Evolutionary conservation across 768 basidiomycete genomes (phyloP).

Genomic region (Mycena metata): DNA sequence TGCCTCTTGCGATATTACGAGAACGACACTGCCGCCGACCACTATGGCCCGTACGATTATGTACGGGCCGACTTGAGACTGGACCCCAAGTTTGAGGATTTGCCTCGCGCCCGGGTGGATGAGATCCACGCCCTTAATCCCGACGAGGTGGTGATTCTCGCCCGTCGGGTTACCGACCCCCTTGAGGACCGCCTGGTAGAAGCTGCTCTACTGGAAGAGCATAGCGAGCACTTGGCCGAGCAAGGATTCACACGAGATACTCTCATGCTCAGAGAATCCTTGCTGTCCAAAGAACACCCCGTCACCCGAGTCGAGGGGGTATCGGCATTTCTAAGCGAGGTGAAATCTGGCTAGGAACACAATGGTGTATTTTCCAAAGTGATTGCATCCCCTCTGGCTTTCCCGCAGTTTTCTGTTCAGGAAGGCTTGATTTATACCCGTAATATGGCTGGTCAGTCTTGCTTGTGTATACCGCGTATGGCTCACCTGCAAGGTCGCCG

Average conservation of each 20-base stretch:
- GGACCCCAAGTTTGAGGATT: too few species aligned
- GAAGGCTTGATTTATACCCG: neutral
- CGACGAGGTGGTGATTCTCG: too few species aligned
- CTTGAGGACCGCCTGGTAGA: too few species aligned
- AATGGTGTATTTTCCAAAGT: neutral
- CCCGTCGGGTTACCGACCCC: too few species aligned
- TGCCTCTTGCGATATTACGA: too few species aligned
- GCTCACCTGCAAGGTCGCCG: neutral
- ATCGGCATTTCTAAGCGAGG: neutral
- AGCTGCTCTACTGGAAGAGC: neutral
- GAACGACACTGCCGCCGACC: too few species aligned
- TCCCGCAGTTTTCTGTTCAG: neutral
- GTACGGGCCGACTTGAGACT: too few species aligned
- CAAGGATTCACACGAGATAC: neutral
- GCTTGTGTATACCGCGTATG: neutral
- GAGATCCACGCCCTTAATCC: too few species aligned
- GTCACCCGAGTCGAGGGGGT: too few species aligned
- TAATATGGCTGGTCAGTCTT: neutral
- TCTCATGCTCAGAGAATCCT: neutral
- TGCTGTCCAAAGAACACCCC: neutral
- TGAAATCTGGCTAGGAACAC: neutral
- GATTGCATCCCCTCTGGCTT: neutral
- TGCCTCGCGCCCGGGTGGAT: neutral
- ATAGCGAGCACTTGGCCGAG: too few species aligned
- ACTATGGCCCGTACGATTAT: too few species aligned